Percentiles rank a stretch among this genome's conserved stretches.
Conservation (phyloP, 78 protist genomes). For the Planoprotostelium fungivorum region DNA sequence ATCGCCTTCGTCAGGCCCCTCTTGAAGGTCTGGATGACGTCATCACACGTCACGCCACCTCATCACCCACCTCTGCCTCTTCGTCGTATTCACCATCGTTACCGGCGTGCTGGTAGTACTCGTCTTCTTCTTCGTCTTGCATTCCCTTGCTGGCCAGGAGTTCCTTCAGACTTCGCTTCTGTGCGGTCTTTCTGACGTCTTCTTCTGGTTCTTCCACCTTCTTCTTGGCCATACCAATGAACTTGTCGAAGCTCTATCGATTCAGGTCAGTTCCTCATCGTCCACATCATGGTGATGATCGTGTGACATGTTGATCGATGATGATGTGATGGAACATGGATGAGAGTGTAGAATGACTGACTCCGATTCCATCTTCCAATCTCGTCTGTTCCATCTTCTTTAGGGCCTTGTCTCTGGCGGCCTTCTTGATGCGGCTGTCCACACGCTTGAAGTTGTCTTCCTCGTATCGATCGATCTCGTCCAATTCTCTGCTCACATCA, state of each 20-base stretch:
- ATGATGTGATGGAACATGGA: neutral
- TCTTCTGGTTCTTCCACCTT: neutral
- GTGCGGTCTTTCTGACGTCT: neutral
- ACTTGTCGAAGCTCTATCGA: neutral
- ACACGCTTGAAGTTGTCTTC: neutral
- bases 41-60: neutral
- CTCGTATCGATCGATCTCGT: neutral
- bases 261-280: neutral
- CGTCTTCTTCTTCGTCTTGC: neutral
- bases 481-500: neutral
- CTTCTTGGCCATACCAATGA: neutral
- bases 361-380: neutral
- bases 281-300: neutral
- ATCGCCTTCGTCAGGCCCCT: slow-evolving; percentile 17
- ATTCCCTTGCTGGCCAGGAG: neutral
- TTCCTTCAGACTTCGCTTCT: neutral
- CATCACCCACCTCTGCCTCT: neutral
- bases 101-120: neutral
- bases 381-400: neutral
- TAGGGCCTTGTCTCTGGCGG: neutral
- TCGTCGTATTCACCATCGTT: neutral
- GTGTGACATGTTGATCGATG: neutral
- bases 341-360: too few relatives aligned
- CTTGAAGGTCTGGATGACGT: slow-evolving; percentile 4
- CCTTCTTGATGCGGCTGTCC: neutral